phyloP scores from a whole-genome alignment of 495 filamentous ascomycete species.

The Aspergillus wentii region DNA sequence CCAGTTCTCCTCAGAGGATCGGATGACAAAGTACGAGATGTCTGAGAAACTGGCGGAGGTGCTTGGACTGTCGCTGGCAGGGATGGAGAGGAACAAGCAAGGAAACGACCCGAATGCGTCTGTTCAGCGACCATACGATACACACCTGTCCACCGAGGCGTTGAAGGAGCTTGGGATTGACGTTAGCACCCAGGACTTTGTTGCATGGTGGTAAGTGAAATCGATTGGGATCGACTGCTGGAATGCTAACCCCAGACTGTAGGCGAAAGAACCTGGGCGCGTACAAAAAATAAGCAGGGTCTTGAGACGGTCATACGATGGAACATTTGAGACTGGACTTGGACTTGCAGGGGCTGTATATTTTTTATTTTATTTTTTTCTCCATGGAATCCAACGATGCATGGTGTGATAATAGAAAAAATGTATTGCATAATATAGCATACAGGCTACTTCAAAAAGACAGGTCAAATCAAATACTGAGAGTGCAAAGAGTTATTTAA shows the following conservation, averaged over 20 bases:
- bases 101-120: slow-evolving; percentile 70
- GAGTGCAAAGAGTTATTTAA: no score
- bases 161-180: slow-evolving; percentile 74
- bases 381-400: no score
- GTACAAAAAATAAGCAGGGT: slow-evolving; percentile 25
- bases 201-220: slow-evolving; percentile 72
- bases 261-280: slow-evolving; percentile 39
- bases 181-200: slow-evolving; percentile 70
- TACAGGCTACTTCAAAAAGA: no score
- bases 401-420: no score
- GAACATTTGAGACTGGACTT: no score
- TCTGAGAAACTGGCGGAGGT: slow-evolving; percentile 76
- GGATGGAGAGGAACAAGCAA: slow-evolving; percentile 66
- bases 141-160: slow-evolving; percentile 74
- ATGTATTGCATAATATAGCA: no score
- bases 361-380: no score
- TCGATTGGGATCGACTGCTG: slow-evolving; percentile 11
- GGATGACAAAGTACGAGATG: slow-evolving; percentile 89
- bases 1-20: slow-evolving; percentile 85
- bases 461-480: no score
- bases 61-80: slow-evolving; percentile 67
- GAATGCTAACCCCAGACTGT: slow-evolving; percentile 11
- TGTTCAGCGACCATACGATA: slow-evolving; percentile 84
- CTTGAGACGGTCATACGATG: no score
- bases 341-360: no score